Conservation (phyloP, 2,329 filamentous ascomycete genomes). For the Microdochium paspali region DNA sequence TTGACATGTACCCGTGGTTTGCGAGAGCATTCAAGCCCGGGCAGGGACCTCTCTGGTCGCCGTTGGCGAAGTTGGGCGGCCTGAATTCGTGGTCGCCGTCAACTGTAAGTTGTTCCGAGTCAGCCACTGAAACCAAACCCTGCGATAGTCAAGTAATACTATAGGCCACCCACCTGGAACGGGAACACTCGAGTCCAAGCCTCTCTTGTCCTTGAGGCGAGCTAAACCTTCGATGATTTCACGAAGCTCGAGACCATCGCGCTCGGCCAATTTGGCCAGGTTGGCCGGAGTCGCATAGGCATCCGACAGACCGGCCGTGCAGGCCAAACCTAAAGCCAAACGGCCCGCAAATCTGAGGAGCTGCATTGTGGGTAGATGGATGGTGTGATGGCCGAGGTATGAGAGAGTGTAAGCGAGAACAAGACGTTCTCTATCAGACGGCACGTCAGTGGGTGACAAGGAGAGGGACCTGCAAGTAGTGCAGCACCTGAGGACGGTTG, state of each 20-base stretch:
- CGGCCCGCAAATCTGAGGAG: not conserved
- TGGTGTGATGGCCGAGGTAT: not conserved
- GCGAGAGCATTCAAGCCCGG: constrained; percentile 18
- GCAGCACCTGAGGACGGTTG: too few relatives aligned
- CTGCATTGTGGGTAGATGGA: not conserved
- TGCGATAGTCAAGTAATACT: too few relatives aligned
- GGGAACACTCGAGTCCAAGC: not conserved
- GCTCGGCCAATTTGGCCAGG: not conserved
- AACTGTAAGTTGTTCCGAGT: not conserved
- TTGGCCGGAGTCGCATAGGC: not conserved
- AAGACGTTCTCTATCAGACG: too few relatives aligned
- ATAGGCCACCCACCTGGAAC: not conserved
- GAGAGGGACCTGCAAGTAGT: too few relatives aligned
- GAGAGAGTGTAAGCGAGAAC: not conserved
- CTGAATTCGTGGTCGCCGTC: not conserved
- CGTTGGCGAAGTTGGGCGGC: constrained; percentile 7
- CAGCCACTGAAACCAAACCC: too few relatives aligned
- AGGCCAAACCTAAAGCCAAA: not conserved
- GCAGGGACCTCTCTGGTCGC: constrained; percentile 17
- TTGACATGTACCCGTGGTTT: constrained; percentile 18
- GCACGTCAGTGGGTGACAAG: too few relatives aligned
- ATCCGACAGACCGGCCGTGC: not conserved
- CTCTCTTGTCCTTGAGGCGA: not conserved
- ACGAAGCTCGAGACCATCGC: not conserved
- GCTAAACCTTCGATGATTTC: constrained; percentile 15